Percentiles rank a stretch among this genome's conserved stretches.
Evolutionary conservation across 169 alveolate species (phyloP).

Genomic region (Plasmodium blacklocki): DNA sequence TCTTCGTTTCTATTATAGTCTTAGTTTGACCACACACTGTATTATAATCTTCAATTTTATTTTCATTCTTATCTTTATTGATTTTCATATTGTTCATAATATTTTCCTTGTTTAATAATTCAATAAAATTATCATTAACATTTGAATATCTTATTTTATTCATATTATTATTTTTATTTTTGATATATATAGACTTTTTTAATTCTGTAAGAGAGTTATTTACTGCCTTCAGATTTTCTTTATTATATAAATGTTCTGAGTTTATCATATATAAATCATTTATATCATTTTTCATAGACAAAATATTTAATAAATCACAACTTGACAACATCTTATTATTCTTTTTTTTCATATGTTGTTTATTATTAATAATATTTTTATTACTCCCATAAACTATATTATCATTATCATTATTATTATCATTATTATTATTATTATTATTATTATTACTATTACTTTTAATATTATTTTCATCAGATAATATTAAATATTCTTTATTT

Average conservation of each 20-base stretch:
- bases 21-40: too few relatives aligned
- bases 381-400: not conserved
- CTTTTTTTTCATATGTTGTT: not conserved
- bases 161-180: conserved; percentile 7
- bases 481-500: too few relatives aligned
- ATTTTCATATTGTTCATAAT: not conserved
- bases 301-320: too few relatives aligned
- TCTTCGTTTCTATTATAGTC: too few relatives aligned
- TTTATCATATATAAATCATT: not conserved
- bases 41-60: not conserved
- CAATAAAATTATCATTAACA: conserved; percentile 44
- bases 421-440: not conserved
- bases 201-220: conserved; percentile 26
- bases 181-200: conserved; percentile 27
- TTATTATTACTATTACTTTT: not conserved
- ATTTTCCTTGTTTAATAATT: conserved; percentile 26
- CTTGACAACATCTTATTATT: not conserved
- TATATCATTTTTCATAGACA: too few relatives aligned
- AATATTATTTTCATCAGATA: not conserved
- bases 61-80: not conserved
- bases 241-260: not conserved
- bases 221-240: not conserved
- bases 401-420: not conserved
- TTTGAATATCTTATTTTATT: conserved; percentile 26
- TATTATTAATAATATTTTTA: not conserved